Conservation (phyloP, 2,329 filamentous ascomycete genomes). For the Leptodontidium sp. region DNA sequence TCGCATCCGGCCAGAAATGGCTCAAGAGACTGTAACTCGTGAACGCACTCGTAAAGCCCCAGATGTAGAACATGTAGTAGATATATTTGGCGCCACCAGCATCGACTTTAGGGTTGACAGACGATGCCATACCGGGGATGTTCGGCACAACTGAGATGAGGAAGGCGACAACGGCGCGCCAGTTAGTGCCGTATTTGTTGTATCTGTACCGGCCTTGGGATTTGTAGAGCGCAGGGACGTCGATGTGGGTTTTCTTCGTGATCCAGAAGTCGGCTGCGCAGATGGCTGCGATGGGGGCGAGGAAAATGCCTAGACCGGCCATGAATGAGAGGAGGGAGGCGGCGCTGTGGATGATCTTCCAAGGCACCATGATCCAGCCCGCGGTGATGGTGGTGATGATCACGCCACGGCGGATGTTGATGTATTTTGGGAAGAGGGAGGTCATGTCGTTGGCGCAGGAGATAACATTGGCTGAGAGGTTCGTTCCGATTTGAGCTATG, state of each 20-base stretch:
- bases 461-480: constrained; percentile 52
- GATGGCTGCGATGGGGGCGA: constrained; percentile 50
- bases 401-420: constrained; percentile 58
- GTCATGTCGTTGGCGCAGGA: constrained; percentile 51
- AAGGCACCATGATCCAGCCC: constrained; percentile 55
- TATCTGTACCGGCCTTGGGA: constrained; percentile 40
- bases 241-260: constrained; percentile 46
- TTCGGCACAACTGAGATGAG: constrained; percentile 39
- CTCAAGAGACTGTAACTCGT: constrained; percentile 45
- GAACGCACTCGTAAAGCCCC: constrained; percentile 50
- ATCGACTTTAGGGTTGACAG: constrained; percentile 34
- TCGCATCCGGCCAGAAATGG: constrained; percentile 46
- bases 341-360: constrained; percentile 54
- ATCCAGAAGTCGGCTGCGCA: constrained; percentile 49
- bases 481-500: constrained; percentile 48
- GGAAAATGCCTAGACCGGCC: constrained; percentile 49
- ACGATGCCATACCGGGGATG: constrained; percentile 41
- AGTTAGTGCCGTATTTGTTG: constrained; percentile 40
- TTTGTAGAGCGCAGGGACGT: constrained; percentile 48
- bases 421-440: constrained; percentile 57
- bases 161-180: constrained; percentile 41
- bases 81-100: constrained; percentile 47
- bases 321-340: constrained; percentile 46
- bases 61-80: constrained; percentile 50
- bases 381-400: constrained; percentile 52